Conservation (phyloP, 2,329 filamentous ascomycete species). For the Cryphonectria parasitica region DNA sequence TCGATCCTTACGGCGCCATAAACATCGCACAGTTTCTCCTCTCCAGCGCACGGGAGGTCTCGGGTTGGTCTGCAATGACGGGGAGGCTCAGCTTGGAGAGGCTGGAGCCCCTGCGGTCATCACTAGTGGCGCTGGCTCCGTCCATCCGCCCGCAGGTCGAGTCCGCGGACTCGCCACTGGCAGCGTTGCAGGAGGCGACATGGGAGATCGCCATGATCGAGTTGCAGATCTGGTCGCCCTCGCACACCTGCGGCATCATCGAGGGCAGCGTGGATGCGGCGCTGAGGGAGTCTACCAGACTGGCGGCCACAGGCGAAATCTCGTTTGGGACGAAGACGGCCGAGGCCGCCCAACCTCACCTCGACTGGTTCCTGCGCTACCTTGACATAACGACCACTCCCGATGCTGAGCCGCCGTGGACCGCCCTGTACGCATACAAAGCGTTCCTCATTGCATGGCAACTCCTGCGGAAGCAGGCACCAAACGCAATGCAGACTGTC, state of each 20-base stretch:
- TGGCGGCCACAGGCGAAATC: slow-evolving; percentile 39
- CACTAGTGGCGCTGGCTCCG: slow-evolving; percentile 40
- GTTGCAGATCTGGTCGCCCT: slow-evolving; percentile 46
- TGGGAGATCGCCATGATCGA: slow-evolving; percentile 49
- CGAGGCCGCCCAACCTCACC: slow-evolving; percentile 40
- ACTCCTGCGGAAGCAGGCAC: slow-evolving; percentile 37
- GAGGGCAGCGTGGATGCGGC: slow-evolving; percentile 42
- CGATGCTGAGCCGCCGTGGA: slow-evolving; percentile 43
- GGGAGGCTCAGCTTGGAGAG: slow-evolving; percentile 46
- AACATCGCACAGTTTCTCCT: slow-evolving; percentile 47
- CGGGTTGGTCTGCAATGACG: slow-evolving; percentile 48
- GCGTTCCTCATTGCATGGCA: slow-evolving; percentile 47
- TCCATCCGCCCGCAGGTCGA: slow-evolving; percentile 35
- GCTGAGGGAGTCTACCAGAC: slow-evolving; percentile 38
- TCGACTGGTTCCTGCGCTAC: slow-evolving; percentile 45
- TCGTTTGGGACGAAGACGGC: slow-evolving; percentile 39
- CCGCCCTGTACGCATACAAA: slow-evolving; percentile 45
- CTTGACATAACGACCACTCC: slow-evolving; percentile 36
- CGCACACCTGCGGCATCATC: slow-evolving; percentile 45
- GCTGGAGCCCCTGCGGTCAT: slow-evolving; percentile 41
- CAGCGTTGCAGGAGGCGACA: slow-evolving; percentile 33
- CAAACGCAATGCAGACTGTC: slow-evolving; percentile 41
- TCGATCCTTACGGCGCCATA: slow-evolving; percentile 47
- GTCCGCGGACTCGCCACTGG: slow-evolving; percentile 15
- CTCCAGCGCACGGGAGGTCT: slow-evolving; percentile 46